Evolutionary conservation across 345 rosid genomes (phyloP).

Genomic region (Syzygium grande): DNA sequence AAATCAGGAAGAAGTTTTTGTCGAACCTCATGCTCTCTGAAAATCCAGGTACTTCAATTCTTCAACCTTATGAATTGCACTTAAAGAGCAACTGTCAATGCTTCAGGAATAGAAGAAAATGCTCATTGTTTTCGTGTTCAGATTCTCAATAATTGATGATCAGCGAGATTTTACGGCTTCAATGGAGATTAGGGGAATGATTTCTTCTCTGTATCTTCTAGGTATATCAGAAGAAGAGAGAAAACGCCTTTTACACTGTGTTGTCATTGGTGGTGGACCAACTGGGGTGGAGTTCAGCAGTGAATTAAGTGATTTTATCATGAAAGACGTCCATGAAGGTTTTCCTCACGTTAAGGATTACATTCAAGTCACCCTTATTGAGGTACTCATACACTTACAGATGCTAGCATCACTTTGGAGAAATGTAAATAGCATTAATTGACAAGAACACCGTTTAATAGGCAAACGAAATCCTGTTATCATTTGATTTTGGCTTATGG

Average conservation of each 20-base stretch:
- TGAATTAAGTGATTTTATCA: constrained; percentile 91
- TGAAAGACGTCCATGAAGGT: constrained; percentile 74
- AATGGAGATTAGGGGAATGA: not conserved
- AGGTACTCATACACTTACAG: constrained; percentile 30
- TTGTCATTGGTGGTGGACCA: constrained; percentile 94
- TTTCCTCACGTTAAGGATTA: constrained; percentile 67
- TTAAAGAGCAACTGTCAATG: not conserved
- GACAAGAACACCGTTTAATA: constrained; percentile 4
- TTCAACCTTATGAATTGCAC: not conserved
- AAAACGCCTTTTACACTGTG: constrained; percentile 76
- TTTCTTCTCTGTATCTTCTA: constrained; percentile 2
- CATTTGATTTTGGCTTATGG: constrained; percentile 62
- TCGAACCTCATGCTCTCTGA: constrained; percentile 90
- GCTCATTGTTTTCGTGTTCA: not conserved
- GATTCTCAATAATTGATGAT: not conserved
- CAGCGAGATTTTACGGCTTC: not conserved
- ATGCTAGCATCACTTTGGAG: not conserved
- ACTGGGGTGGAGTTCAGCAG: constrained; percentile 99
- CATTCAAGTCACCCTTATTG: constrained; percentile 80
- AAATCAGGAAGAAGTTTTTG: constrained; percentile 87
- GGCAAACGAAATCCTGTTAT: constrained; percentile 88
- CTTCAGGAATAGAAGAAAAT: not conserved
- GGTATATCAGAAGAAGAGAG: constrained; percentile 76
- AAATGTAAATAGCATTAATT: not conserved
- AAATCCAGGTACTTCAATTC: constrained; percentile 52